phyloP scores from a whole-genome alignment of 208 protist genomes.

The Angomonas desouzai region DNA sequence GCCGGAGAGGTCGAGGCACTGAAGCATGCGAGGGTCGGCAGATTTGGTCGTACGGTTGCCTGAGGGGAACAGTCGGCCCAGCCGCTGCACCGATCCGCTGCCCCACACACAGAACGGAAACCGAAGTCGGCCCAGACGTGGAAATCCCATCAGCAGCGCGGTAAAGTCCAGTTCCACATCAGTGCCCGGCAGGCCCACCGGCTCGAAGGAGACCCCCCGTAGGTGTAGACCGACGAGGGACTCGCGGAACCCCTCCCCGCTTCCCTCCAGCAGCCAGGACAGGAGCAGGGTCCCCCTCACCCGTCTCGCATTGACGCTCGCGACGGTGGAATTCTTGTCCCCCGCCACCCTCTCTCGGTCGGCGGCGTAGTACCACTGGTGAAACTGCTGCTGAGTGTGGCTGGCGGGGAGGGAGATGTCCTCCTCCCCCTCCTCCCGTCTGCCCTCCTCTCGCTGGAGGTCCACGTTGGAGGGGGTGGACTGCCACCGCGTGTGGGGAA shows the following conservation, averaged over 20 bases:
- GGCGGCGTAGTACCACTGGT: slow-evolving; percentile 2
- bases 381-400: not conserved
- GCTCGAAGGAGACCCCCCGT: not conserved
- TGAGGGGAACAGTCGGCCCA: not conserved
- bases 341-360: not conserved
- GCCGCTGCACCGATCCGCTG: not conserved
- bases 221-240: not conserved
- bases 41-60: not conserved
- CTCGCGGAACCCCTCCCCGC: not conserved
- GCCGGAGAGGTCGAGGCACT: not conserved
- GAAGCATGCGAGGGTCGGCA: not conserved
- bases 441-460: not conserved
- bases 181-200: not conserved
- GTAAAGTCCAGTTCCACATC: not conserved
- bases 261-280: not conserved
- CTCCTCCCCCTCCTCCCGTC: not conserved
- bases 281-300: not conserved
- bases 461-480: not conserved
- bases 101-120: not conserved
- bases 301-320: not conserved
- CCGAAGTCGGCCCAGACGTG: not conserved
- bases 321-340: not conserved
- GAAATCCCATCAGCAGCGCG: not conserved
- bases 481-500: not conserved
- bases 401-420: not conserved